Evolutionary conservation across 177 flowering plant species (phyloP).

Genomic region (Vitis hybrid): DNA sequence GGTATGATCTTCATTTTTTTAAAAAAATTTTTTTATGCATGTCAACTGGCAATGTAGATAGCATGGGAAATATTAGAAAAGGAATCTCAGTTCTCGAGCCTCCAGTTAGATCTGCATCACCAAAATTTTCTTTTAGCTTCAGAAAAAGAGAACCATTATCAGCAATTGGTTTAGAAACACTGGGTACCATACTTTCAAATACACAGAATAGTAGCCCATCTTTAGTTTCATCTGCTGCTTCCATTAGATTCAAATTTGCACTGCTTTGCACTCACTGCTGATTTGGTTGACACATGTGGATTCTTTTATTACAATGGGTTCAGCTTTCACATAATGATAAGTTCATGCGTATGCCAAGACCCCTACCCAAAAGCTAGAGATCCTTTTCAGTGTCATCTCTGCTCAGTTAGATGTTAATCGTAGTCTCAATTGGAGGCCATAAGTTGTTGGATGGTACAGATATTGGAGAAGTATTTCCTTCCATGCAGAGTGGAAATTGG

Average conservation of each 20-base stretch:
- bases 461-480: conserved; percentile 26
- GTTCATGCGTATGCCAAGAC: no score
- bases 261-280: no score
- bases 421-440: conserved; percentile 5
- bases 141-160: conserved; percentile 55
- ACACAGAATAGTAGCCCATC: conserved; percentile 36
- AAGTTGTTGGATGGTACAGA: conserved; percentile 34
- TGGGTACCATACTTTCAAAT: conserved; percentile 37
- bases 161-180: conserved; percentile 47
- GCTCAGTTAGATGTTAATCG: no score
- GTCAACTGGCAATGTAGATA: no score
- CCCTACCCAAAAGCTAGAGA: no score
- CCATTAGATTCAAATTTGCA: no score
- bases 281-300: no score
- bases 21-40: no score
- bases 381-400: no score
- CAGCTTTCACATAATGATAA: no score
- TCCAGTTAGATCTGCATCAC: conserved; percentile 37
- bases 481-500: conserved; percentile 70
- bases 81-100: conserved; percentile 16
- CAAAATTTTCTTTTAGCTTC: conserved; percentile 21
- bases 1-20: no score
- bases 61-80: conserved; percentile 11
- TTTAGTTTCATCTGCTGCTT: conserved; percentile 44
- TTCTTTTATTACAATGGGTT: no score